Evolutionary conservation across 371 early-diverging fungal genomes (phyloP), one percentile per base, ranked within the genome.

Genomic region (Globomyces sp.): DNA sequence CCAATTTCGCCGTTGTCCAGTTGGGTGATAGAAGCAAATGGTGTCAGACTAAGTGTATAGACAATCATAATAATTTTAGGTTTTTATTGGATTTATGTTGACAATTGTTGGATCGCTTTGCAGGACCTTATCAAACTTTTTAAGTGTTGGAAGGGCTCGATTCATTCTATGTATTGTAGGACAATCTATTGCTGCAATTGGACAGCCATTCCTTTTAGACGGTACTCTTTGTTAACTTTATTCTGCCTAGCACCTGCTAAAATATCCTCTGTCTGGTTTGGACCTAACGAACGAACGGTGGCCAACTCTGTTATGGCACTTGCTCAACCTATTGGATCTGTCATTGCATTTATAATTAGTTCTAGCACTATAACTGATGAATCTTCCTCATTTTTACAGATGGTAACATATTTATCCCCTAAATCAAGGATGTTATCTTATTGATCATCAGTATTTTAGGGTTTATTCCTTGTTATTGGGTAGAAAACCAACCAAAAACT

Each of bases 171-270:
- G 55, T 39, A 39, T 85, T 73, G 10, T 83, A 42, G 89, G 88
- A 0, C 88, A 88, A 67, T 70, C 85, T 8, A 66, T 89, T 41
- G 81, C 82, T 9, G 86, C 84, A 5, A 58, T 82, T 11, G 84
- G 84, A 13, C 79, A 82, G 51, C 89, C 89, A 1, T 80, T 89
- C 66, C 78, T 86, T 43, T 65, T 87, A 39, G 84, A 87, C 50
- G 78, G 64, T 64, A 48, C 2, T 48, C 6, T 13, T 24, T 13
- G 8, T 4, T 24, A 39, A n/a, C 8, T 24, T 43, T 5, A 10
- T 4, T 8, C 53, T 51, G 24, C 58, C 43, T 63, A 44, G 43
- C 50, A 0, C 41, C 39, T 36, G 36, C 48, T 34, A 67, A 48
- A 47, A 37, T 61, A 11, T 52, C 49, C 40, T 37, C 48, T 11